Evolutionary conservation across 2,329 filamentous ascomycete species (phyloP), one percentile per base, ranked within the genome.

Genomic region (Fusarium transvaalense): DNA sequence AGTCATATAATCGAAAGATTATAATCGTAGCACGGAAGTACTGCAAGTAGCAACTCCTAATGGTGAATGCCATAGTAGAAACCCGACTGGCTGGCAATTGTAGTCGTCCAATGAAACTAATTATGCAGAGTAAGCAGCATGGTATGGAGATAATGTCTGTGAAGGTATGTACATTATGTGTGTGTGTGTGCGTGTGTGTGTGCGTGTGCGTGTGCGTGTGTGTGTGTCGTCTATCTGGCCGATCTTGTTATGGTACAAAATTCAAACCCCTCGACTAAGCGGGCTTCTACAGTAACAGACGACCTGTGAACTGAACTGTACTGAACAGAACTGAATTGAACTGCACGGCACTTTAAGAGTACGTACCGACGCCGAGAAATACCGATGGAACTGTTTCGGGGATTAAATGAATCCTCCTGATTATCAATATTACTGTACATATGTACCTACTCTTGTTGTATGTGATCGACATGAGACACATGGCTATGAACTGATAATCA

Each of bases 321-420:
- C n/a, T n/a, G n/a, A n/a, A n/a, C n/a, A n/a, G n/a, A n/a, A n/a
- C n/a, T n/a, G n/a, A n/a, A n/a, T n/a, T n/a, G n/a, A n/a, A n/a
- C 23, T 10, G 21, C 13, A 45, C 25, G 42, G 42, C 42, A 45
- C 42, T 45, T 45, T 17, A 29, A 27, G 17, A 10, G 13, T 31
- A 53, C 27, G 59, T 46, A 59, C 34, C 10, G 21, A 61, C 51
- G 31, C 55, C 43, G 55, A 60, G 23, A 19, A 17, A n/a, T 27
- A 19, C 47, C 47, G 47, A 39, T n/a, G 17, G 3, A 29, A 14
- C 17, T 21, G 34, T 19, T 5, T 45, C 25, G 42, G 42, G 42
- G 42, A 29, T 45, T 29, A 45, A 15, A 10, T 19, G 23, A 45
- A 45, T 25, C 23, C 23, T 25, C 23, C 23, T 25, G 23, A 25